Conservation (phyloP, 768 basidiomycete species). For the Mycena polygramma region DNA sequence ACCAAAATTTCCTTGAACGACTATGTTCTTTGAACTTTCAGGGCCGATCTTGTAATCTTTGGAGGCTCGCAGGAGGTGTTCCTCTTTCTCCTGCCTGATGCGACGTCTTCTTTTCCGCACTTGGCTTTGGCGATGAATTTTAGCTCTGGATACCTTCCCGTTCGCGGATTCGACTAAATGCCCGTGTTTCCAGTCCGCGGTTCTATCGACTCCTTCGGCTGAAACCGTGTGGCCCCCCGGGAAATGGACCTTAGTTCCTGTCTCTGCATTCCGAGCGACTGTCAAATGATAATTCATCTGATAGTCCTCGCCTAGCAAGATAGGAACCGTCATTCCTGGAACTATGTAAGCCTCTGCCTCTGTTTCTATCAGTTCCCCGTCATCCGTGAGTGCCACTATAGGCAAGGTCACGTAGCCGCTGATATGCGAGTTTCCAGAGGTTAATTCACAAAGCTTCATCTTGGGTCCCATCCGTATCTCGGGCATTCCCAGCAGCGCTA, state of each 20-base stretch:
- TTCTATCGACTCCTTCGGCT: background rate
- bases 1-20: too few species aligned
- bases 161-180: background rate
- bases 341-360: constrained; percentile 10
- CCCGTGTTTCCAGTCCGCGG: background rate
- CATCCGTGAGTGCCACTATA: background rate
- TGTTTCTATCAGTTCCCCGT: background rate
- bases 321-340: constrained; percentile 7
- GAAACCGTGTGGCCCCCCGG: background rate
- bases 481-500: background rate
- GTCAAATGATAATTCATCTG: constrained; percentile 16
- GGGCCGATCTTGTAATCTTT: too few species aligned
- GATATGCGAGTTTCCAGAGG: background rate
- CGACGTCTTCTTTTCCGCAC: too few species aligned
- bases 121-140: too few species aligned
- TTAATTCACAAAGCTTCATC: constrained; percentile 7
- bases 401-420: constrained; percentile 9
- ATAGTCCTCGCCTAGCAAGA: constrained; percentile 5
- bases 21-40: too few species aligned
- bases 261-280: background rate
- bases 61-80: too few species aligned
- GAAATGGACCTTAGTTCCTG: background rate
- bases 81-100: too few species aligned
- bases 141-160: too few species aligned
- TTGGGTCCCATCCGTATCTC: background rate